Evolutionary conservation across 2,329 filamentous ascomycete genomes (phyloP), one percentile per base, ranked within the genome.

Genomic region (Sarocladiaceae sp.): DNA sequence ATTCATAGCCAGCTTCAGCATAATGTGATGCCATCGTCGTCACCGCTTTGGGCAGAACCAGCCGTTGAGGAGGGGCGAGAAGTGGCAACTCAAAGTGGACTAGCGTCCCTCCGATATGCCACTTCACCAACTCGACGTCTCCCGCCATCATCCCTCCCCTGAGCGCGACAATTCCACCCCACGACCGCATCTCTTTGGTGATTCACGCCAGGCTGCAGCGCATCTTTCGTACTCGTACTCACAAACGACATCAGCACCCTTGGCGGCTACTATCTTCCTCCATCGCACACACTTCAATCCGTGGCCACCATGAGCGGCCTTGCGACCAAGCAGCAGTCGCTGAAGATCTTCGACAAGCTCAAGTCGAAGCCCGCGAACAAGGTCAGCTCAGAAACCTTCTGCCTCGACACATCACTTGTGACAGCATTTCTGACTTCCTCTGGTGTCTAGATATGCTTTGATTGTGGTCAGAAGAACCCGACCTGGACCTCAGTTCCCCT

Each of bases 401-500:
- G n/a, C n/a, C n/a, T n/a, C n/a, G n/a, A n/a, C n/a, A n/a, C n/a
- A n/a, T n/a, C n/a, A n/a, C n/a, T n/a, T 19, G 15, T 16, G 23
- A 18, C n/a, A 18, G 15, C 29, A 24, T 32, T 26, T 42, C 45
- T 48, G 45, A 54, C 35, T 35, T 19, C 32, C 47, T 33, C 47
- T 50, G 43, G 53, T 47, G 21, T 50, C 34, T 53, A 95, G 90
- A 80, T 95, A 72, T 98, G 93, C 77, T 98, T 98, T 69, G 93
- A 98, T 71, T 98, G 93, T 68, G 83, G 87, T 63, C 85, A 89
- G 59, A 97, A 97, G 70, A 96, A 96, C 62, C 93, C 93, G 50
- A 97, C 93, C 47, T 98, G 93, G 93, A 95, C 90, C 6, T 97
- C 91, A 6, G 90, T 96, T 24, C 90, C 91, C 10, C 89, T 98